Evolutionary conservation across 768 basidiomycete species (phyloP).

Genomic region (Sporobolomyces roseus): DNA sequence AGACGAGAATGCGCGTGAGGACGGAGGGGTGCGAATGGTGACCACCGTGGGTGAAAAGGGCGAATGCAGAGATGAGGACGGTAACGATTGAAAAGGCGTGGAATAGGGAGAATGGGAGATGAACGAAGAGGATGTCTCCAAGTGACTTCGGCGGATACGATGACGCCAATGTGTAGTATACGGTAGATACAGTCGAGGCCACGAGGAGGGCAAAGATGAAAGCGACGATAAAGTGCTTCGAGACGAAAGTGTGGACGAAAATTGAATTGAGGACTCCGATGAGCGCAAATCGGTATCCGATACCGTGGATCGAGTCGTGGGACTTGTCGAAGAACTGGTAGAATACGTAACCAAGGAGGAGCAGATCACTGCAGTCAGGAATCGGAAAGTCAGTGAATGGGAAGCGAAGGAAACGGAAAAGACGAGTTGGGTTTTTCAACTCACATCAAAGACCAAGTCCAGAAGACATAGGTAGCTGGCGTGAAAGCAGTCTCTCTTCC

Average conservation of each 20-base stretch:
- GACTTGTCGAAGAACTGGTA: slow-evolving; percentile 47
- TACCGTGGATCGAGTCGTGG: slow-evolving; percentile 66
- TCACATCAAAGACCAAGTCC: slow-evolving; percentile 62
- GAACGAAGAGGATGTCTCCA: slow-evolving; percentile 63
- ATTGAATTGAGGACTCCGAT: slow-evolving; percentile 80
- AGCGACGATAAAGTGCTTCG: slow-evolving; percentile 54
- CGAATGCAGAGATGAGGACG: slow-evolving; percentile 74
- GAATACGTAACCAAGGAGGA: slow-evolving; percentile 84
- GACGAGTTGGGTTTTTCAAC: slow-evolving; percentile 67
- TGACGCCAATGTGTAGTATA: slow-evolving; percentile 84
- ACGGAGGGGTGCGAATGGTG: slow-evolving; percentile 50
- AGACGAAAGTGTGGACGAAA: slow-evolving; percentile 51
- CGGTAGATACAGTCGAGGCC: neutral
- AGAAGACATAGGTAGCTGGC: slow-evolving; percentile 87
- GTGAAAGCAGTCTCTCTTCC: slow-evolving; percentile 88
- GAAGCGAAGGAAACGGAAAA: too few species aligned
- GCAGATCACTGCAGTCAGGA: slow-evolving; percentile 56
- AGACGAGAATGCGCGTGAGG: slow-evolving; percentile 89
- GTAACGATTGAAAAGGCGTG: slow-evolving; percentile 74
- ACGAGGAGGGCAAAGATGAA: slow-evolving; percentile 70
- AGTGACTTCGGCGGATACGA: slow-evolving; percentile 62
- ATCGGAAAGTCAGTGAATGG: too few species aligned
- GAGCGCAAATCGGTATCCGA: slow-evolving; percentile 87
- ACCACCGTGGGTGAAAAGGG: slow-evolving; percentile 59
- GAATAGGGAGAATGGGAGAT: slow-evolving; percentile 93